These are phyloP conservation scores for Hirschioporus abietinus DNA, from an alignment of 768 basidiomycete genomes.

Conservation along the genomic window DNA sequence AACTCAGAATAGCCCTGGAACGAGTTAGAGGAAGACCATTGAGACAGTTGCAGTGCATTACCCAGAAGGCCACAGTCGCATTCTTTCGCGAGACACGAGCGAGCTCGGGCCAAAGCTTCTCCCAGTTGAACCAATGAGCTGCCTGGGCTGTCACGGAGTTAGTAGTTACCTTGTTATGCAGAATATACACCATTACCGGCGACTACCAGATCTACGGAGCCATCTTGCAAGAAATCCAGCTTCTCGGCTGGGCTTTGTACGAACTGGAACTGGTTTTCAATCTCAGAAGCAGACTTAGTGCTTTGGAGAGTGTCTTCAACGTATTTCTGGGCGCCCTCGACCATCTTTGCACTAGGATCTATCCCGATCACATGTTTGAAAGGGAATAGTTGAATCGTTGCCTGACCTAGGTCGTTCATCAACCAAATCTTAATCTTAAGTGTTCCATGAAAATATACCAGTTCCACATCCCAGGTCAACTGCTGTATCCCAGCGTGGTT, in stretches of 20 bases:
- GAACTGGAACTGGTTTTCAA: conserved; percentile 27
- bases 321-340: conserved; percentile 41
- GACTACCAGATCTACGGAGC: conserved; percentile 59
- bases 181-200: conserved; percentile 43
- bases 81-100: conserved; percentile 51
- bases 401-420: conserved; percentile 47
- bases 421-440: not conserved
- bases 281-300: conserved; percentile 15
- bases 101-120: conserved; percentile 64
- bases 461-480: conserved; percentile 83
- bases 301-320: conserved; percentile 7
- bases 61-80: conserved; percentile 74
- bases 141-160: conserved; percentile 53
- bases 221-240: conserved; percentile 40
- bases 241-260: conserved; percentile 47
- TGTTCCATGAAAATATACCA: conserved; percentile 34
- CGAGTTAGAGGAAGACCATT: not conserved
- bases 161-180: too few relatives aligned
- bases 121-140: conserved; percentile 79
- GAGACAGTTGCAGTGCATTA: conserved; percentile 24
- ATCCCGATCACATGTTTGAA: conserved; percentile 64
- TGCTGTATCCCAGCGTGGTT: conserved; percentile 46
- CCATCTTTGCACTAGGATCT: conserved; percentile 75
- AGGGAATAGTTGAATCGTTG: conserved; percentile 48
- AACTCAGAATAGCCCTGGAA: conserved; percentile 58